Evolutionary conservation across 2,329 filamentous ascomycete species (phyloP), one percentile per base, ranked within the genome.

Genomic region (Amesomyces nigricolor): DNA sequence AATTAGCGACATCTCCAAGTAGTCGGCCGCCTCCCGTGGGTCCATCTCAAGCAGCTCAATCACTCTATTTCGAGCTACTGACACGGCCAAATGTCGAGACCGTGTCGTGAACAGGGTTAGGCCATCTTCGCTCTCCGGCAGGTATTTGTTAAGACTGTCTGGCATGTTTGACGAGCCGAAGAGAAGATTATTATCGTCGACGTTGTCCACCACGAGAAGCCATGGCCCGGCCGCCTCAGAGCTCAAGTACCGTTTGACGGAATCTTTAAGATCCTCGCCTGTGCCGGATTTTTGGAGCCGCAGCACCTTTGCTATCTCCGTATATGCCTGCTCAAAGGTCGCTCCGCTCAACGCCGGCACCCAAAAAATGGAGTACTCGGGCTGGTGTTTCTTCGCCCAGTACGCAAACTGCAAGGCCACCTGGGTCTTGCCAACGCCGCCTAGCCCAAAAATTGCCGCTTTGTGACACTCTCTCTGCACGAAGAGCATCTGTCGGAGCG

Each of bases 181-280:
- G 42, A 69, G 48, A 9, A 70, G 37, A 5, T 66, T 58, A 9
- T 53, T 52, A 26, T 75, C 69, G 37, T 78, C 74, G 0, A 70
- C 71, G 54, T 76, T 77, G 47, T 75, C 70, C 5, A 76, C 58
- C 2, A 77, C 62, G 1, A 76, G 58, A 38, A 76, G 61, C 73
- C 71, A 76, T 35, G 57, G 63, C 6, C 70, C 67, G 0, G 63
- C 53, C 3, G 47, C 53, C n/a, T 64, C 58, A 0, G 63, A 67
- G 40, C 57, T 64, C 0, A 73, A 61, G 17, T 68, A 59, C 3
- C 50, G 46, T 11, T 80, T 74, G 62, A 88, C 82, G 69, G 82
- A 76, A 61, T 85, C 80, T 51, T 79, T 78, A 38, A 83, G 63
- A 58, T 88, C 84, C 46, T 72, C 70, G 57, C 82, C 81, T 50